Percentiles rank a stretch among this genome's conserved stretches.
Conservation (phyloP, 306 rosid genomes). For the Trifolium fragiferum region DNA sequence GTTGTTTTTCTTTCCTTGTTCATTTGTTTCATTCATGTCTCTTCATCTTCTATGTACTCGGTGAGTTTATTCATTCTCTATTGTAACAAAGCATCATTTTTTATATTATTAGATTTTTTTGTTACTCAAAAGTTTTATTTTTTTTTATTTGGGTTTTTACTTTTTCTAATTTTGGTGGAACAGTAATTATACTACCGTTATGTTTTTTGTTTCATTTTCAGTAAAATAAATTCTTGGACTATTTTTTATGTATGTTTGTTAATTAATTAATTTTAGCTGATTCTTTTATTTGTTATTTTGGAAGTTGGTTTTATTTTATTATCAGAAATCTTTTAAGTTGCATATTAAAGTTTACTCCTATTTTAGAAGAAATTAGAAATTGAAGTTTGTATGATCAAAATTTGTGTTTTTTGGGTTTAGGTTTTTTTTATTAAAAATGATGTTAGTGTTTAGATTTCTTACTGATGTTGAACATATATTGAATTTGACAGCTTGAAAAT, state of each 20-base stretch:
- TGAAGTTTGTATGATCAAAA: slow-evolving; percentile 31
- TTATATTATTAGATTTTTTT: not conserved
- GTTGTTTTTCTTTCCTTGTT: slow-evolving; percentile 52
- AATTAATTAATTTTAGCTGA: not conserved
- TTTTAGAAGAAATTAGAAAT: not conserved
- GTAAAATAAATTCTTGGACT: not conserved
- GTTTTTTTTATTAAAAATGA: not conserved
- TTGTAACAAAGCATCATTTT: not conserved
- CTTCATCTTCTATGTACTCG: slow-evolving; percentile 59
- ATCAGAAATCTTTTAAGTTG: not conserved
- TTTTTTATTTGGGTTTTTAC: not conserved
- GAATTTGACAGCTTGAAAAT: slow-evolving; percentile 28
- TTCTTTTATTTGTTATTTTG: not conserved
- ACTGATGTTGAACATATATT: slow-evolving; percentile 6
- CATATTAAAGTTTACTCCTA: not conserved
- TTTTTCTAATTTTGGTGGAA: slow-evolving; percentile 31
- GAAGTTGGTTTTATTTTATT: slow-evolving; percentile 20
- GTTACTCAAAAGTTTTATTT: too few species aligned
- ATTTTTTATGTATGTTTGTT: not conserved
- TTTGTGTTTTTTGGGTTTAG: not conserved
- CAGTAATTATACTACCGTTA: slow-evolving; percentile 17
- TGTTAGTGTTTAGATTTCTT: slow-evolving; percentile 27
- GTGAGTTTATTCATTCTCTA: slow-evolving; percentile 45
- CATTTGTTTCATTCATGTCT: slow-evolving; percentile 57
- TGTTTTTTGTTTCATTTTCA: slow-evolving; percentile 10